Base-by-base conservation (phyloP, 192 early-diverging fungal genomes). In the Spizellomyces sp. region DNA sequence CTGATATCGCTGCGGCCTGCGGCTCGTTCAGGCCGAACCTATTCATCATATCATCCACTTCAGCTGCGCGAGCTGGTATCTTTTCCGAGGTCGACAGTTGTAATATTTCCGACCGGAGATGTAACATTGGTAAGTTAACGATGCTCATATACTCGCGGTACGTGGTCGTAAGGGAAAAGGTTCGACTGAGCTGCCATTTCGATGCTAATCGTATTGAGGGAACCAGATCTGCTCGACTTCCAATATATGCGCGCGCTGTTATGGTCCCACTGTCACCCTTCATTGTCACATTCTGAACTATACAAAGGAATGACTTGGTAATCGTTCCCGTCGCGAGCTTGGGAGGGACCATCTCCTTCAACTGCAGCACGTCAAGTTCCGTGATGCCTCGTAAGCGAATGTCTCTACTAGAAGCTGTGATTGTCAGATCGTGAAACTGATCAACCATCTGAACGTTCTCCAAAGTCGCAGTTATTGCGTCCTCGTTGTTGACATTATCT, bases 1-100 rank as follows among this genome's bases (percentile, higher is more conserved):
- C 79, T 8, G 82, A 76, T 60, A 98, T 91, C 5, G 95, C 94
- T 54, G 88, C 83, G 0, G 95, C 96, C 76, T 98, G 96, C 7
- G 95, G 93, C 63, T 89, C 83, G 70, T 98, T 98, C n/a, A 97
- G 89, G n/a, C 85, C 82, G 67, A 90, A 92, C 5, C 76, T 80
- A 17, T 81, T 70, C 79, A 80, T 80, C 22, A 70, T 72, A 36
- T 56, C 59, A 19, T 59, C 58, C 12, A 86, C 77, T 41, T 87
- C 75, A n/a, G 59, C 48, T 47, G 70, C 42, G 45, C 73, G 63
- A 62, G 77, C 52, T 27, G 70, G 46, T 45, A 74, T 47, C 41
- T 63, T 61, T 36, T 58, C 56, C 45, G 66, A 10, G 44, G 78
- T 74, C 19, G 67, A 36, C 36, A 92, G 90, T 3, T 76, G 48